Conservation (phyloP, 2,329 filamentous ascomycete species). For the Pseudopithomyces maydicus region DNA sequence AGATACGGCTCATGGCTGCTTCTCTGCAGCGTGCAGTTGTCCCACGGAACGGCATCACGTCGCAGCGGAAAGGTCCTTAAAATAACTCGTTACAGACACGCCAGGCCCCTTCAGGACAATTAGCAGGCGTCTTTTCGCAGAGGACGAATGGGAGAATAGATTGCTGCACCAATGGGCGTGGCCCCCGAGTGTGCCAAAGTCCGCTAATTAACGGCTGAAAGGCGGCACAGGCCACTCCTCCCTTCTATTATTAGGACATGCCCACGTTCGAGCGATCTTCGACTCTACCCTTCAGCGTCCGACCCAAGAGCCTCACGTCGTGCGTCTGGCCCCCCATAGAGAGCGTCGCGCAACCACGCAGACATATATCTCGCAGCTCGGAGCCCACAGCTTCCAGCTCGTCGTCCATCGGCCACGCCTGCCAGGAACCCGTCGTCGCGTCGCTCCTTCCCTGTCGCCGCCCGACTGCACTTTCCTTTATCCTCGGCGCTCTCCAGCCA, state of each 20-base stretch:
- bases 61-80: constrained; percentile 28
- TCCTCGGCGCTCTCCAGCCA: constrained; percentile 28
- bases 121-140: not conserved
- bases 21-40: constrained; percentile 5
- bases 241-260: constrained; percentile 8
- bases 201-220: constrained; percentile 10
- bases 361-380: constrained; percentile 35
- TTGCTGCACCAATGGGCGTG: constrained; percentile 5
- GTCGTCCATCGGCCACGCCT: constrained; percentile 27
- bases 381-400: constrained; percentile 23
- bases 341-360: constrained; percentile 23
- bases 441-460: constrained; percentile 22
- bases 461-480: constrained; percentile 31
- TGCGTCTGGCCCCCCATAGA: constrained; percentile 14
- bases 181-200: not conserved
- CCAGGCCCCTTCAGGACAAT: constrained; percentile 7
- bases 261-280: constrained; percentile 11
- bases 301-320: constrained; percentile 33
- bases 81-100: constrained; percentile 26
- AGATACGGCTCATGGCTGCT: constrained; percentile 3
- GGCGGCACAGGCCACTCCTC: constrained; percentile 4
- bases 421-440: constrained; percentile 22
- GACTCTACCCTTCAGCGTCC: constrained; percentile 28
- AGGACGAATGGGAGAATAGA: constrained; percentile 9
- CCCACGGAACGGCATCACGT: constrained; percentile 8